A percentile compares a stretch with the other conserved stretches of the same genome.
Evolutionary conservation across 805 yeast genomes (phyloP).

Genomic region (Hanseniaspora valbyensis): DNA sequence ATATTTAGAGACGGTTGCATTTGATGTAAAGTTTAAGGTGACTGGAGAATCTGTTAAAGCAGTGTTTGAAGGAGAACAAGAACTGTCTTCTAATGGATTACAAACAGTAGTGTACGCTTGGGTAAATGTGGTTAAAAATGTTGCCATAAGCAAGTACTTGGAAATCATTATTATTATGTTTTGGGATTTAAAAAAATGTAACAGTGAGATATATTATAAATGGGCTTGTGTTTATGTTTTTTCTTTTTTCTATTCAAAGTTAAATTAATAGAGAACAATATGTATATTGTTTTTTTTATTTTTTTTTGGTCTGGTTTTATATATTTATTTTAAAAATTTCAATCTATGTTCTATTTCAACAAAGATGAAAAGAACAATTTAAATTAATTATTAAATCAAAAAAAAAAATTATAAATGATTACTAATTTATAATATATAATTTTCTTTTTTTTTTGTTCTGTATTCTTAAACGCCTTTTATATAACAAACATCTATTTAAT

Average conservation of each 20-base stretch:
- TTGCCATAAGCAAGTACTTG: background rate
- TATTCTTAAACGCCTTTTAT: too few relatives aligned
- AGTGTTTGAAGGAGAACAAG: constrained; percentile 37
- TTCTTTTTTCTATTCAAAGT: background rate
- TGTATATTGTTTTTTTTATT: too few relatives aligned
- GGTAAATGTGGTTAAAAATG: background rate
- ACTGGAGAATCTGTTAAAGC: constrained; percentile 52
- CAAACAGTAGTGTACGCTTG: constrained; percentile 24
- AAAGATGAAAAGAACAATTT: too few relatives aligned
- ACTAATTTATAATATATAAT: too few relatives aligned
- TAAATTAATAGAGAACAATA: too few relatives aligned
- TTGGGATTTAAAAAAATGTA: background rate
- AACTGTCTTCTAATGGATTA: constrained; percentile 34
- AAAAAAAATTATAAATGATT: too few relatives aligned
- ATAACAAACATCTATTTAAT: too few relatives aligned
- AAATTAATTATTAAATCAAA: too few relatives aligned
- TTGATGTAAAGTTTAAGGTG: constrained; percentile 40
- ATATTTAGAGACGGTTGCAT: constrained; percentile 30
- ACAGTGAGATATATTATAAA: background rate
- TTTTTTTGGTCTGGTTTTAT: too few relatives aligned
- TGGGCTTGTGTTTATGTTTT: background rate
- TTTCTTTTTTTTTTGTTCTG: too few relatives aligned
- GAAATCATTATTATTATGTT: background rate
- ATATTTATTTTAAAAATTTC: too few relatives aligned
- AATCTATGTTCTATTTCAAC: too few relatives aligned